Evolutionary conservation across 352 stramenopile species (phyloP).

Genomic region (Phytophthora megakarya): DNA sequence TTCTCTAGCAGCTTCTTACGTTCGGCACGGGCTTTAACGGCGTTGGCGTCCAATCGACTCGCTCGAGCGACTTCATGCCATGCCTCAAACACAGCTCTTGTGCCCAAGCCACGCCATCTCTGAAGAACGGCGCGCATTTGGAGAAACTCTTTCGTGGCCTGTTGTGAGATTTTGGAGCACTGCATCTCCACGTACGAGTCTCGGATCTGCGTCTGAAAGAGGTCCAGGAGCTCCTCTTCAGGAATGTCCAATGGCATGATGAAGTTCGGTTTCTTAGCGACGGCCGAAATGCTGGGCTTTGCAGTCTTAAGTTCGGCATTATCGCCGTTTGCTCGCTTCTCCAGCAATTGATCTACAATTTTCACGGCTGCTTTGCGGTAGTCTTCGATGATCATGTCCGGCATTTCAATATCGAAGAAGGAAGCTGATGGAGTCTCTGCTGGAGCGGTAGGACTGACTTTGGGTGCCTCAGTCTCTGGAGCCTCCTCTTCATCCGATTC

Average conservation of each 20-base stretch:
- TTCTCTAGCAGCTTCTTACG: slow-evolving; percentile 49
- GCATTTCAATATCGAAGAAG: slow-evolving; percentile 65
- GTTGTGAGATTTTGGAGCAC: slow-evolving; percentile 45
- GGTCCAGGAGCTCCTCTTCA: slow-evolving; percentile 50
- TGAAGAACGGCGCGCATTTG: slow-evolving; percentile 51
- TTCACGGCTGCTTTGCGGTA: slow-evolving; percentile 49
- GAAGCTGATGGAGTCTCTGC: slow-evolving; percentile 1
- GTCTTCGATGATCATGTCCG: slow-evolving; percentile 47
- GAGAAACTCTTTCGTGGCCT: too few relatives aligned
- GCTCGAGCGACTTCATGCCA: slow-evolving; percentile 59
- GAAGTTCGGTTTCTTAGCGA: slow-evolving; percentile 23
- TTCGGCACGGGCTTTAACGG: slow-evolving; percentile 37
- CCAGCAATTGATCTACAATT: slow-evolving; percentile 42
- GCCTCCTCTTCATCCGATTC: slow-evolving; percentile 21
- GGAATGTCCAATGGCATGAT: slow-evolving; percentile 33
- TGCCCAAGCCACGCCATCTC: slow-evolving; percentile 60
- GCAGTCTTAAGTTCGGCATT: not conserved
- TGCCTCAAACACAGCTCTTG: slow-evolving; percentile 59
- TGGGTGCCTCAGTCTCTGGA: slow-evolving; percentile 10
- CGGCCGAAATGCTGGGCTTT: too few relatives aligned
- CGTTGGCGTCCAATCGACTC: slow-evolving; percentile 33
- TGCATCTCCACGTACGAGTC: too few relatives aligned
- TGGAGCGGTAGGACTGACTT: not conserved
- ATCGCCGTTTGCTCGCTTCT: slow-evolving; percentile 29
- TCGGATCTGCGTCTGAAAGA: too few relatives aligned